Evolutionary conservation across 78 protist species (phyloP).

Genomic region (Trichosphaerium sp.): DNA sequence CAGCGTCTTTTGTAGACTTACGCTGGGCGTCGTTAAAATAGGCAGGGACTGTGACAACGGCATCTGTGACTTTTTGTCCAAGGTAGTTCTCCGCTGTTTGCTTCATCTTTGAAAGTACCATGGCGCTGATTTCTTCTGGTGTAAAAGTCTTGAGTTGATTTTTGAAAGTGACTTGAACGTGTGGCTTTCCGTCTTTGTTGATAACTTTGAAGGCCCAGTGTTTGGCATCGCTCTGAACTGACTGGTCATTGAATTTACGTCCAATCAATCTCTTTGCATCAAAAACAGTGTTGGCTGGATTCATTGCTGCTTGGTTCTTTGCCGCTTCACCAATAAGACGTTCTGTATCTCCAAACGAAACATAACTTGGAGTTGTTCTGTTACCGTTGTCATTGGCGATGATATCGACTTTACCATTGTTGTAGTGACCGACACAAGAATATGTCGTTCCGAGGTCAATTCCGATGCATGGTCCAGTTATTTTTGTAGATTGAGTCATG

Average conservation of each 20-base stretch:
- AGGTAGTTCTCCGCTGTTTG: slow-evolving; percentile 71
- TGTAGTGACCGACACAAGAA: slow-evolving; percentile 65
- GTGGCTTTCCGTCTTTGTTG: slow-evolving; percentile 2
- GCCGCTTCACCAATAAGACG: slow-evolving; percentile 84
- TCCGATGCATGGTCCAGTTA: too few species aligned
- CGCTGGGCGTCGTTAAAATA: slow-evolving; percentile 74
- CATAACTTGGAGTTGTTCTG: slow-evolving; percentile 75
- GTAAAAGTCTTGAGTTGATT: slow-evolving; percentile 46
- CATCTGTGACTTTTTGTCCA: slow-evolving; percentile 57
- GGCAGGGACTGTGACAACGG: slow-evolving; percentile 82
- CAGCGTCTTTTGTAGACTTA: slow-evolving; percentile 55
- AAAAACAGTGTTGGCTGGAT: slow-evolving; percentile 82
- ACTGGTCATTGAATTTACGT: slow-evolving; percentile 4
- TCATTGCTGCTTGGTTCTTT: slow-evolving; percentile 62
- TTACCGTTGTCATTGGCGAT: slow-evolving; percentile 77
- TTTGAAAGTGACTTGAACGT: slow-evolving; percentile 53
- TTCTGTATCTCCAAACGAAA: slow-evolving; percentile 52
- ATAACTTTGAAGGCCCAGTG: slow-evolving; percentile 65
- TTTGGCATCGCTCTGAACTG: slow-evolving; percentile 40
- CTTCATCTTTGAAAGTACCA: slow-evolving; percentile 67
- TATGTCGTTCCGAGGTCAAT: slow-evolving; percentile 83
- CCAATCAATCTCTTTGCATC: slow-evolving; percentile 79
- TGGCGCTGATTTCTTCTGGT: slow-evolving; percentile 62
- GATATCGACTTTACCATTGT: slow-evolving; percentile 27
- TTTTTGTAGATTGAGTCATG: too few species aligned